These are phyloP conservation scores for Vitis hybrid DNA, from an alignment of 177 flowering plant genomes.

Conservation along the genomic window DNA sequence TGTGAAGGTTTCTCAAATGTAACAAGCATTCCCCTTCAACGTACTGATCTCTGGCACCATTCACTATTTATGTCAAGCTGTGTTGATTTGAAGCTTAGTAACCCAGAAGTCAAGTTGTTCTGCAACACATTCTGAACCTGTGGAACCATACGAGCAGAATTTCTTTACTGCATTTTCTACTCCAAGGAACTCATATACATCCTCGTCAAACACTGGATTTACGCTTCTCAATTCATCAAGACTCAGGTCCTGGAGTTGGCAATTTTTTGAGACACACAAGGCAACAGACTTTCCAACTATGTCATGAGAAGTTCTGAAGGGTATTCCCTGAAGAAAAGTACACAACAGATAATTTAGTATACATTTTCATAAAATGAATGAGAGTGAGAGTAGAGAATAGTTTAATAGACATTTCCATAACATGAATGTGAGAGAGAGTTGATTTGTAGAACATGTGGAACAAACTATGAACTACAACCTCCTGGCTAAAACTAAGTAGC, in stretches of 20 bases:
- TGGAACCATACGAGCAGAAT: conserved; percentile 90
- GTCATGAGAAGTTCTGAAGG: conserved; percentile 95
- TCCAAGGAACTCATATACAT: conserved; percentile 86
- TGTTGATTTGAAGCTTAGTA: conserved; percentile 39
- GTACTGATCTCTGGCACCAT: not conserved
- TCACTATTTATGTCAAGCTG: not conserved
- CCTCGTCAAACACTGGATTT: conserved; percentile 61
- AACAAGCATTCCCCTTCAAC: not conserved
- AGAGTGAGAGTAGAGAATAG: not conserved
- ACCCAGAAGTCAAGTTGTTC: conserved; percentile 72
- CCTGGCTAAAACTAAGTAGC: too few species aligned
- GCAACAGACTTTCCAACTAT: conserved; percentile 90
- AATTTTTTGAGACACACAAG: conserved; percentile 58
- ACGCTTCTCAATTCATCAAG: conserved; percentile 65
- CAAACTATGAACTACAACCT: too few species aligned
- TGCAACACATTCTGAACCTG: conserved; percentile 81
- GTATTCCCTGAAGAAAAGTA: conserved; percentile 68
- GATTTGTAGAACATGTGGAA: too few species aligned
- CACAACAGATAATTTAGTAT: not conserved
- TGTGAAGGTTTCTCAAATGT: not conserved
- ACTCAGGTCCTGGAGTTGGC: conserved; percentile 66
- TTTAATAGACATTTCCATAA: not conserved
- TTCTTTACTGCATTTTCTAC: conserved; percentile 83
- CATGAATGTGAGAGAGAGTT: too few species aligned
- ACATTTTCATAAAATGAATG: not conserved